A percentile compares a stretch with the other conserved stretches of the same genome.
These are phyloP conservation scores for Thraustochytrium striatum DNA, from an alignment of 352 stramenopile genomes.

Conservation along the genomic window DNA sequence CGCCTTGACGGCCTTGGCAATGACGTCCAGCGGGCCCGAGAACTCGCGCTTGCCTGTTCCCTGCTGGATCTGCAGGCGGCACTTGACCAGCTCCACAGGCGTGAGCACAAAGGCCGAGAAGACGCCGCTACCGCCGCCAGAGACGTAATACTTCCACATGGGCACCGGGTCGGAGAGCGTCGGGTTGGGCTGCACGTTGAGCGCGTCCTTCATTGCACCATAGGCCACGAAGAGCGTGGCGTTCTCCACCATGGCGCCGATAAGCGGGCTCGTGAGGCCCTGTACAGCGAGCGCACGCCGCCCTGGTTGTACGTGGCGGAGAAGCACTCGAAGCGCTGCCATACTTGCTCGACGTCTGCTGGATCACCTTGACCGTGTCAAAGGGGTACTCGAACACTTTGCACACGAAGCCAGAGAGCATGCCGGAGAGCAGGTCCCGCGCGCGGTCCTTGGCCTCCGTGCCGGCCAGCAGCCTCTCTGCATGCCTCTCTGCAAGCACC, in stretches of 20 bases:
- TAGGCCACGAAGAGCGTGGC: conserved; percentile 48
- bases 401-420: conserved; percentile 45
- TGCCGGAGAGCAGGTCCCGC: conserved; percentile 37
- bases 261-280: conserved; percentile 38
- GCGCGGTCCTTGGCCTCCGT: not conserved
- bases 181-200: conserved; percentile 29
- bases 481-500: too few species aligned
- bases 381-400: conserved; percentile 43
- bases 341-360: conserved; percentile 14
- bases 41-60: not conserved
- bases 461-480: conserved; percentile 2
- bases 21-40: conserved; percentile 36
- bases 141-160: conserved; percentile 46
- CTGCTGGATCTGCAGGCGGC: conserved; percentile 46
- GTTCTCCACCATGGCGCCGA: conserved; percentile 47
- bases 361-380: conserved; percentile 46
- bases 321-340: conserved; percentile 5
- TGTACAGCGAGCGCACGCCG: conserved; percentile 36
- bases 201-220: conserved; percentile 36
- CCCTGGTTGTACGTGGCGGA: not conserved
- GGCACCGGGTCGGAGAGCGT: conserved; percentile 42
- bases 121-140: conserved; percentile 39
- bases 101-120: conserved; percentile 50
- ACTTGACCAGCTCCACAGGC: conserved; percentile 51
- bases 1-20: conserved; percentile 31